Evolutionary conservation across 169 alveolate species (phyloP).

Genomic region (Plasmodium coatneyi): DNA sequence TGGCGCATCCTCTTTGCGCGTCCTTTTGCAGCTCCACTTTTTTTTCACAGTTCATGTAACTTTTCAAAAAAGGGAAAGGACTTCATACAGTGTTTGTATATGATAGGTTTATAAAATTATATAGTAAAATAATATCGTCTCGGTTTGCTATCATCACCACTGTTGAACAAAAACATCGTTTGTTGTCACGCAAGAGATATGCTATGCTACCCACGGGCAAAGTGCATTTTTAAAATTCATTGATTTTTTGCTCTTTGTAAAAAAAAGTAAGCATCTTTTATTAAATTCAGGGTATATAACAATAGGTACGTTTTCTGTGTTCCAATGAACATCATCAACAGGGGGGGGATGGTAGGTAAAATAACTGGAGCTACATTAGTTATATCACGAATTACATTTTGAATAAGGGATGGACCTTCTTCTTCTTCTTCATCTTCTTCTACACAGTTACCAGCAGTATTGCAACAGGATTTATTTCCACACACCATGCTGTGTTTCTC

Average conservation of each 20-base stretch:
- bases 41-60: background rate
- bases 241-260: background rate
- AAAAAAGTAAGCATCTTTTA: conserved; percentile 7
- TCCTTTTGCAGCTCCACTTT: background rate
- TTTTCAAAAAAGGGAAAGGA: background rate
- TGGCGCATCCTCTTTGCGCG: background rate
- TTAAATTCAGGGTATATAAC: conserved; percentile 1
- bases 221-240: background rate
- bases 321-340: conserved; percentile 22
- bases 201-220: background rate
- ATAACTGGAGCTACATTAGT: background rate
- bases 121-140: background rate
- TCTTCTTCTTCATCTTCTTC: background rate
- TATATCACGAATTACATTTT: background rate
- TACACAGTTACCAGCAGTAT: background rate
- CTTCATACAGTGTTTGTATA: background rate
- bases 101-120: background rate
- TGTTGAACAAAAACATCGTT: background rate
- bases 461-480: background rate
- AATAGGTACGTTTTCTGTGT: conserved; percentile 12
- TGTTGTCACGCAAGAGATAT: background rate
- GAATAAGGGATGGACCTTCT: background rate
- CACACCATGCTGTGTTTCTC: background rate
- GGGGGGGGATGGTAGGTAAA: conserved; percentile 7
- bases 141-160: background rate